Conservation (phyloP, 2,329 filamentous ascomycete species). For the Trichoderma asperellum region DNA sequence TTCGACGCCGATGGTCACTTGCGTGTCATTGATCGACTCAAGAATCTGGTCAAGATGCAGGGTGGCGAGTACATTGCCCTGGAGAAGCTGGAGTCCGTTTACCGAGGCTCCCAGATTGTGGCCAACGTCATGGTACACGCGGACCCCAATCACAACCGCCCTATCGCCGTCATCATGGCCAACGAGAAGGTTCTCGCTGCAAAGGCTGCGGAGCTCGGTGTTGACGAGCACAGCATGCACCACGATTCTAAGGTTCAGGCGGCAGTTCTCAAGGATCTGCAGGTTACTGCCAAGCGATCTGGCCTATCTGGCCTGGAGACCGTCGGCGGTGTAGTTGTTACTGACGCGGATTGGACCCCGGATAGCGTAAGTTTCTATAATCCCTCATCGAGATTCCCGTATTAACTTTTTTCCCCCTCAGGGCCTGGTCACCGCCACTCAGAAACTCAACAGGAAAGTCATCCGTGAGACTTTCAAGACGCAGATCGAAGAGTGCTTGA, state of each 20-base stretch:
- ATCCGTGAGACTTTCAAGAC: slow-evolving; percentile 56
- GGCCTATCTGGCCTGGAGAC: slow-evolving; percentile 74
- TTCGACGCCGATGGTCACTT: slow-evolving; percentile 81
- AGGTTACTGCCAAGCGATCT: slow-evolving; percentile 64
- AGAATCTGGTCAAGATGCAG: slow-evolving; percentile 95
- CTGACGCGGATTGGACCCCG: slow-evolving; percentile 87
- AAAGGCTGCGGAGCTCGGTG: slow-evolving; percentile 62
- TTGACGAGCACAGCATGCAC: slow-evolving; percentile 70
- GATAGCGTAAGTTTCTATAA: slow-evolving; percentile 67
- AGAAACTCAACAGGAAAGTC: slow-evolving; percentile 61
- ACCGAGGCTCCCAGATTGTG: slow-evolving; percentile 78
- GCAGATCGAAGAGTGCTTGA: slow-evolving; percentile 53
- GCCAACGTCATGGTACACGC: slow-evolving; percentile 88
- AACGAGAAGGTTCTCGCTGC: slow-evolving; percentile 66
- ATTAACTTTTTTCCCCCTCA: slow-evolving; percentile 39
- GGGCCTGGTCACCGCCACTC: slow-evolving; percentile 65
- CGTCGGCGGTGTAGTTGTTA: slow-evolving; percentile 74
- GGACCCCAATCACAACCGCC: slow-evolving; percentile 72
- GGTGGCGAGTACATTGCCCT: slow-evolving; percentile 97
- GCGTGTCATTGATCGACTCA: slow-evolving; percentile 91
- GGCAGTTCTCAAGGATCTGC: slow-evolving; percentile 68
- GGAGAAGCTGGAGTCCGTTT: slow-evolving; percentile 92
- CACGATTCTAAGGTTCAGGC: slow-evolving; percentile 66
- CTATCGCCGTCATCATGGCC: slow-evolving; percentile 77
- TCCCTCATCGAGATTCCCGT: not conserved